Evolutionary conservation across 805 yeast genomes (phyloP), one percentile per base, ranked within the genome.

Genomic region (Diddensiella caesifluorescens): DNA sequence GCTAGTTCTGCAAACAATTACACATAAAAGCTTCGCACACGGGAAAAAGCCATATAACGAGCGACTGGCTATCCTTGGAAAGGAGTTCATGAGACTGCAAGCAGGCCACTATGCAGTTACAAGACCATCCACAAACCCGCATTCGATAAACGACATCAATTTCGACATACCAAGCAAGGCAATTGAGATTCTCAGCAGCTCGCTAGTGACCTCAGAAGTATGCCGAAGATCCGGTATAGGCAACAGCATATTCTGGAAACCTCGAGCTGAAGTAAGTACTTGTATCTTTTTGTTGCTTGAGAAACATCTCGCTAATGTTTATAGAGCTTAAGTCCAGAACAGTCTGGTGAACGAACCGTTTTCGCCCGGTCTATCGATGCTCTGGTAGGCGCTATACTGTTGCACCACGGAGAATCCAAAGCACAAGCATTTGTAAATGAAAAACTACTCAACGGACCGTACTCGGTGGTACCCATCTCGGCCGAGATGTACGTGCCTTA

Each of bases 11-110:
- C 97, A 90, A 65, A 79, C 85, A 30, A 67, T 89, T 54, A 89
- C 97, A 4, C 97, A 90, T 67, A 90, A 90, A 66, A 85, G 95
- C 18, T 90, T 88, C 70, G 95, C 94, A 4, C 94, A 86, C 64
- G 97, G 95, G 6, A 69, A 75, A 48, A 78, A 80, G 54, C 96
- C 97, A 5, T 86, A 84, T 65, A 90, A 89, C 65, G 96, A 88
- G 60, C 83, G 82, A 61, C 69, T 90, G 53, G 71, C 86, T 15
- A 73, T 81, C 33, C 66, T 86, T 59, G 97, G 67, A 28, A 52
- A 50, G 28, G 55, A 56, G 43, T 53, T 59, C 36, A 48, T 63
- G 22, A 50, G 63, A 19, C 27, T 61, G 35, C 49, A 55, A 36
- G 41, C 55, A 10, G 10, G 32, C 18, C 38, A 37, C 18, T 45